A percentile compares a stretch with the other conserved stretches of the same genome.
Conservation (phyloP, 2,329 filamentous ascomycete species). For the Xylaria multiplex region DNA sequence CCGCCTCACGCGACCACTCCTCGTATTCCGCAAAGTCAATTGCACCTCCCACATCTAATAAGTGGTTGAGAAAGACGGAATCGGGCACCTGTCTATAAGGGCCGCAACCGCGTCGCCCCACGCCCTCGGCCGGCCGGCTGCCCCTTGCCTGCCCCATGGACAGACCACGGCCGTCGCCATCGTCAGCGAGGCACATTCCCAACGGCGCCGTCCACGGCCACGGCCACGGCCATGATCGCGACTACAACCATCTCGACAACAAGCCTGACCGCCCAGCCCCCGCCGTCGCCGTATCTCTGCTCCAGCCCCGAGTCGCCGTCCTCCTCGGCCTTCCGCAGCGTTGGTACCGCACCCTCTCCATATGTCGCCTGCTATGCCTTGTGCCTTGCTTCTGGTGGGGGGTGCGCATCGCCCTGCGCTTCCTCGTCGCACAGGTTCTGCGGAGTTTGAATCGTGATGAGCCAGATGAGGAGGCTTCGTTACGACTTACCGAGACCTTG, state of each 20-base stretch:
- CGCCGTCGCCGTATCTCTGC: conserved; percentile 54
- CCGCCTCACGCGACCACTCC: conserved; percentile 5
- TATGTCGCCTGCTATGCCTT: conserved; percentile 77
- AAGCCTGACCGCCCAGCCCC: conserved; percentile 24
- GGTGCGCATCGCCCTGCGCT: conserved; percentile 72
- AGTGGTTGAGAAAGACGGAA: conserved; percentile 9
- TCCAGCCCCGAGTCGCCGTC: conserved; percentile 82
- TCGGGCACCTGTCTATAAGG: conserved; percentile 13
- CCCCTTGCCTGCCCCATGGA: conserved; percentile 30
- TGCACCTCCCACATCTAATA: conserved; percentile 15
- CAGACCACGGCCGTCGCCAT: conserved; percentile 26
- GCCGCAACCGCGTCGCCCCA: conserved; percentile 28
- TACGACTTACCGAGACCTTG: conserved; percentile 64
- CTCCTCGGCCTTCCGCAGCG: conserved; percentile 76
- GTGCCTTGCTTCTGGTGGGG: conserved; percentile 78
- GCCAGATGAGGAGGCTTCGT: conserved; percentile 57
- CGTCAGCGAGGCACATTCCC: conserved; percentile 23
- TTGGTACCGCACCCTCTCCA: conserved; percentile 79
- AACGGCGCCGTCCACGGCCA: conserved; percentile 24
- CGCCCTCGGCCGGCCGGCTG: conserved; percentile 27
- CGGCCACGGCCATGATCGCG: conserved; percentile 13
- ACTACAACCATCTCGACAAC: conserved; percentile 8
- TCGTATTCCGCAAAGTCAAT: conserved; percentile 16
- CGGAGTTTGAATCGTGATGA: conserved; percentile 46
- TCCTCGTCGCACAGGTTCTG: conserved; percentile 70